Base-by-base conservation (phyloP, 768 basidiomycete species). In the Leucosporidium yakuticum region DNA sequence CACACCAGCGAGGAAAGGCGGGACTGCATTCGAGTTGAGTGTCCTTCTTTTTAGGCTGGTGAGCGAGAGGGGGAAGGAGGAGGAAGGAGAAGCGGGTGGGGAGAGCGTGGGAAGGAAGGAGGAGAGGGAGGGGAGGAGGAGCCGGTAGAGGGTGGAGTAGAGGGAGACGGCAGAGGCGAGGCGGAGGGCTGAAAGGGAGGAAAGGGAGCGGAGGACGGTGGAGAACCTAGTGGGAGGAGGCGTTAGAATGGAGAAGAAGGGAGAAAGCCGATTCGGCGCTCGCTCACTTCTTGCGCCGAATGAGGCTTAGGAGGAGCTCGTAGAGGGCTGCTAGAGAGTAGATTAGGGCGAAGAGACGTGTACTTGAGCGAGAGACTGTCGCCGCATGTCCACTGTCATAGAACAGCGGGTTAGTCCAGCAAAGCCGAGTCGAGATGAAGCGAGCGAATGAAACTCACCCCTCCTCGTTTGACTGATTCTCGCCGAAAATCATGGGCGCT, bases 131-230 rank as follows among this genome's bases (percentile, higher is more conserved):
- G 23, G 25, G 44, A 47, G 27, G 15, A 48, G 27, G 59, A 47
- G 25, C 44, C 59, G 59, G 25, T 60, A 60, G 44, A 31, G 14
- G 59, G 59, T 25, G 0, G 44, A 48, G 59, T 48, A 60, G 25
- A 47, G 17, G 15, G 59, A 14, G 39, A 49, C 5, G 59, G 32
- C 29, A 4, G 59, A 44, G 47, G 59, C 59, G 4, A 60, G 47
- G 2, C 59, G 59, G 27, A 60, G 36, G 25, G 59, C 34, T 1
- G 59, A 48, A n/a, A 47, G 44, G 23, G 59, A 60, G 27, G 25
- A 44, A 11, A 60, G 44, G 44, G 29, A 44, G 27, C 59, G 59
- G 7, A 48, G 59, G 47, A 39, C 17, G 39, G 39, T 44, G 2
- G 39, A 44, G 14, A 44, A 2, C 14, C 39, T 44, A 49, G 12